Conservation (phyloP, 306 rosid genomes). For the Trifolium repens region DNA sequence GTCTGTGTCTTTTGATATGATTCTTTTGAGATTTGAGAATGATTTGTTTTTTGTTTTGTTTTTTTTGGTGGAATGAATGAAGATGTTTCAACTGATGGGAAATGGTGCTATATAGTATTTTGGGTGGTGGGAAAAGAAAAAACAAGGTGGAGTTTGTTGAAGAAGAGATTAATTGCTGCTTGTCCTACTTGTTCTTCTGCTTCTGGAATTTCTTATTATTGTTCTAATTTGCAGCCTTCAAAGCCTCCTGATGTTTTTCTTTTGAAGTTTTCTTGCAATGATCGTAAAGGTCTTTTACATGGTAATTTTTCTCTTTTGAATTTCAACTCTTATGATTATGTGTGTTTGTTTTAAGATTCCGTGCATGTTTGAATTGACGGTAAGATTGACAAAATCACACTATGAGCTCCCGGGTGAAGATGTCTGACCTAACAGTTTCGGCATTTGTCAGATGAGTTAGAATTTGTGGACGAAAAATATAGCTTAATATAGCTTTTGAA, state of each 20-base stretch:
- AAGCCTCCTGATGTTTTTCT: constrained; percentile 78
- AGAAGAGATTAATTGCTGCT: constrained; percentile 75
- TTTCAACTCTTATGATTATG: neutral
- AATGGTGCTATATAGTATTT: constrained; percentile 94
- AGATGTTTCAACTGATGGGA: constrained; percentile 96
- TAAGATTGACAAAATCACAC: too few relatives aligned
- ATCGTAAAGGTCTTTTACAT: constrained; percentile 89
- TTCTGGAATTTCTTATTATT: constrained; percentile 70
- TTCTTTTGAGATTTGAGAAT: constrained; percentile 18
- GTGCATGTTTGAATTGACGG: neutral
- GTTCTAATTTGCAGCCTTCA: constrained; percentile 61
- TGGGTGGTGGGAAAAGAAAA: constrained; percentile 80
- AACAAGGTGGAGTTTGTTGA: constrained; percentile 81
- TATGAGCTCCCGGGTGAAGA: too few relatives aligned
- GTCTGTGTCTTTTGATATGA: neutral
- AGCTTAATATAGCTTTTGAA: neutral
- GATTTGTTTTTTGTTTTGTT: constrained; percentile 32
- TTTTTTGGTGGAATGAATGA: constrained; percentile 45
- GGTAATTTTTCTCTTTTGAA: constrained; percentile 51
- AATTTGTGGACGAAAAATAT: too few relatives aligned
- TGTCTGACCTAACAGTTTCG: too few relatives aligned
- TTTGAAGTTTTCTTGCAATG: constrained; percentile 73
- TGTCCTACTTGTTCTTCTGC: constrained; percentile 91
- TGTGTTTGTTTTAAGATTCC: neutral
- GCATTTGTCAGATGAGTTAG: too few relatives aligned